Evolutionary conservation across 148 eudicot genomes (phyloP).

Genomic region (Rhododendron williamsianum): DNA sequence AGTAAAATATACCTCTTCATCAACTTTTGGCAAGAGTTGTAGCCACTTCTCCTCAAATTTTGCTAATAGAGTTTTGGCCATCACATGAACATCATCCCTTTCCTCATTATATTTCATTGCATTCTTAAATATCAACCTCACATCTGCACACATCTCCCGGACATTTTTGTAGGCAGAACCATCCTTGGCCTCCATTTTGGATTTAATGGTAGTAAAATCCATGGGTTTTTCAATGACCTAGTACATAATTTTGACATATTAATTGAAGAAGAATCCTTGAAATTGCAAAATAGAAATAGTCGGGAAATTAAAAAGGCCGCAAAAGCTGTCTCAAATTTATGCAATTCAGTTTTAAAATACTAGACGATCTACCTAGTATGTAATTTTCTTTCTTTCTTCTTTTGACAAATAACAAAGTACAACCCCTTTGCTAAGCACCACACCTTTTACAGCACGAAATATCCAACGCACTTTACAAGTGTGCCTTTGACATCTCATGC

Average conservation of each 20-base stretch:
- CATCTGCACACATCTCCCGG: constrained; percentile 75
- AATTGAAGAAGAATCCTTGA: background rate
- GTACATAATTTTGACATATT: background rate
- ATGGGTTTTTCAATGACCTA: constrained; percentile 86
- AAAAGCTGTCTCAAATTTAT: background rate
- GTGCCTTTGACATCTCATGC: background rate
- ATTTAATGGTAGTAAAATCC: constrained; percentile 73
- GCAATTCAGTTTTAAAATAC: background rate
- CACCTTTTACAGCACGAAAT: background rate
- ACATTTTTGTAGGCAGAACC: constrained; percentile 64
- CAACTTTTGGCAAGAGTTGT: constrained; percentile 74
- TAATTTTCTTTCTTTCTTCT: background rate
- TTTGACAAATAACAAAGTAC: background rate
- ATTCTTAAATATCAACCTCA: constrained; percentile 75
- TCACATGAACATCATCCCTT: constrained; percentile 65
- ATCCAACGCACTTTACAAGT: background rate
- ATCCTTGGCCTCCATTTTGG: constrained; percentile 79
- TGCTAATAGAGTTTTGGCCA: constrained; percentile 70
- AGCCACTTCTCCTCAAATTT: constrained; percentile 88
- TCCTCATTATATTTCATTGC: constrained; percentile 88
- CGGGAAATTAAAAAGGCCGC: background rate
- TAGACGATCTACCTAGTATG: background rate
- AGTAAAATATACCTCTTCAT: constrained; percentile 57
- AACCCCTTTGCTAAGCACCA: background rate
- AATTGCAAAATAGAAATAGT: background rate